Evolutionary conservation across 2,329 filamentous ascomycete species (phyloP), one percentile per base, ranked within the genome.

Genomic region (Penicillium sp.): DNA sequence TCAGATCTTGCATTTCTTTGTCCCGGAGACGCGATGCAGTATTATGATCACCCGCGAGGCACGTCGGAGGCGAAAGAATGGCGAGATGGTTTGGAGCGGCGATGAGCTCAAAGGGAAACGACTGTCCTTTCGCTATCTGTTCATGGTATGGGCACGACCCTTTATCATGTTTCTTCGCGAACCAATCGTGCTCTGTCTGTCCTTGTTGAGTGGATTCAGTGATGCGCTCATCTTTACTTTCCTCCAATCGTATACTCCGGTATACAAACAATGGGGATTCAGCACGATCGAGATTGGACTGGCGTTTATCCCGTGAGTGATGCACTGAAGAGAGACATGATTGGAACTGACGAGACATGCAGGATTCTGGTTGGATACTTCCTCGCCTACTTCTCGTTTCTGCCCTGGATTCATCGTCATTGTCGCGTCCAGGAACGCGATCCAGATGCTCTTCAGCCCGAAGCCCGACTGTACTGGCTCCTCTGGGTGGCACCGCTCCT

Each of bases 181-280:
- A 52, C 79, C 79, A 0, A 83, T 84, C 39, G 79, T 82, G 3
- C 60, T 75, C 13, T 75, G 66, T 35, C 61, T 82, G 1, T 81
- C 78, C 1, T 64, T 82, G 2, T 70, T 82, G n/a, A 76, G 72
- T 29, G 79, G 79, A 2, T 81, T 82, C 64, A 74, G 71, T 39
- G 79, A 82, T 44, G 74, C 77, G 0, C 66, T 82, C 14, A 81
- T 82, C 53, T 82, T 82, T 62, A 79, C 76, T 58, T 80, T 80
- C 59, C 71, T 82, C 23, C 75, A 82, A 50, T 77, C 75, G 0
- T 82, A 79, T 51, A 61, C 66, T 0, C 68, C 74, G 0, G 79
- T 83, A 6, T 79, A 78, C 47, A 62, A 68, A 39, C 70, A 80
- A 44, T 83, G 77, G 76, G 48, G 67, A 5, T 82, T 83, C 56